Base-by-base conservation (phyloP, 257 asterid species). In the Cruciata laevipes region DNA sequence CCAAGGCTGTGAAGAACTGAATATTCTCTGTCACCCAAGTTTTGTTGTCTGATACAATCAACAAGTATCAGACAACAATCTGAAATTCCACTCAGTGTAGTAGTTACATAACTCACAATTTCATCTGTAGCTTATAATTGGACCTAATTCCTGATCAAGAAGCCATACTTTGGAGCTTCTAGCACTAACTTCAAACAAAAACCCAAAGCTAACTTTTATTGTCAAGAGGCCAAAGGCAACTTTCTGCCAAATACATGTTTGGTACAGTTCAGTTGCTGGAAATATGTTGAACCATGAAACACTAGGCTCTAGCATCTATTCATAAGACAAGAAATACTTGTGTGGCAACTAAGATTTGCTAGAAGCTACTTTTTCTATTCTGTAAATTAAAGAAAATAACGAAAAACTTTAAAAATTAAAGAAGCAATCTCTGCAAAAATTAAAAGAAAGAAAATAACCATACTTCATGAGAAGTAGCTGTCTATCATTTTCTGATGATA, bases 391-490 rank as follows among this genome's bases (percentile, higher is more conserved):
- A 31, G 12, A 30, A 12, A 2, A 66, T 35, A 1, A 52, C 20
- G 18, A 33, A 67, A 67, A 67, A 67, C 33, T 52, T n/a, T 0
- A 52, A 51, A 44, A 8, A 32, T 3, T 0, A 14, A 51, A 51
- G 44, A 67, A n/a, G n/a, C 17, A 18, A 31, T 21, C 51, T 44
- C 60, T 51, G 49, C 14, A n/a, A 16, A 37, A 23, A 51, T 25
- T 25, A 67, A n/a, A 32, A 32, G 38, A 52, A 32, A 31, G 65
- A 32, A 20, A 31, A 27, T 69, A 42, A 24, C 44, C 75, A 64
- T 77, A 94, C 99, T 89, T 87, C 71, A 94, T 94, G 64, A 94
- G 89, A 76, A 94, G 99, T 57, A 78, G 78, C 71, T 94, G 99
- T 64, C 87, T 81, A 68, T 94, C 97, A 70, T 97, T 88, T 84